Conservation (phyloP, 495 filamentous ascomycete species). For the Podospora didyma region DNA sequence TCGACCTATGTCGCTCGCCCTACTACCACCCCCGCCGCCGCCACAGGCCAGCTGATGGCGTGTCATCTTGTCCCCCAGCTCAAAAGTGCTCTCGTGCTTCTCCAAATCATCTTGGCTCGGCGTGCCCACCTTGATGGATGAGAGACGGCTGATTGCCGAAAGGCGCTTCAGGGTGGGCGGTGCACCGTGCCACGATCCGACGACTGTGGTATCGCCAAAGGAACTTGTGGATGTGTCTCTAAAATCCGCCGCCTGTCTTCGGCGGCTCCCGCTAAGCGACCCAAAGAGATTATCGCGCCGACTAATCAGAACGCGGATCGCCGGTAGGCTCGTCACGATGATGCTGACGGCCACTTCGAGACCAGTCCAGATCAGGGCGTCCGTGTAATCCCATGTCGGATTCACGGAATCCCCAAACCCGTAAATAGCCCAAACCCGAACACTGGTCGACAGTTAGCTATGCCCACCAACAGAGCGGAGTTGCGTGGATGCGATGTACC, state of each 20-base stretch:
- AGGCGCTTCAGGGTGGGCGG: conserved; percentile 15
- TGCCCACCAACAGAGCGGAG: not conserved
- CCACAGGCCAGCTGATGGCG: not conserved
- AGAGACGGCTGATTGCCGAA: conserved; percentile 12
- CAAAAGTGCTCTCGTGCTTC: not conserved
- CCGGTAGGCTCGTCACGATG: conserved; percentile 34
- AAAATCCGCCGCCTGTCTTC: not conserved
- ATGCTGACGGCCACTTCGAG: conserved; percentile 38
- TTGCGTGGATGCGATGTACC: not conserved
- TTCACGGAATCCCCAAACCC: conserved; percentile 32
- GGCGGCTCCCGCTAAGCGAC: conserved; percentile 6
- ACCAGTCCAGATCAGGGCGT: conserved; percentile 33
- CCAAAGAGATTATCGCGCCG: conserved; percentile 22
- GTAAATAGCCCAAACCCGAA: conserved; percentile 31
- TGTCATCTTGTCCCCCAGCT: not conserved
- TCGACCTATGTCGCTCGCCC: not conserved
- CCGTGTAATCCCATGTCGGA: conserved; percentile 38
- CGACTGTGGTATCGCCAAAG: conserved; percentile 12
- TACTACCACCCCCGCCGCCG: not conserved
- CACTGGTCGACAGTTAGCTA: not conserved
- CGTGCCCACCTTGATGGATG: conserved; percentile 7
- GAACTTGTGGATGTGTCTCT: conserved; percentile 9
- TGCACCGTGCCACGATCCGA: conserved; percentile 7
- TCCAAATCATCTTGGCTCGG: not conserved
- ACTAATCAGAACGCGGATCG: conserved; percentile 31